Evolutionary conservation across 2,329 filamentous ascomycete species (phyloP), one percentile per base, ranked within the genome.

Genomic region (Graphium sp.): DNA sequence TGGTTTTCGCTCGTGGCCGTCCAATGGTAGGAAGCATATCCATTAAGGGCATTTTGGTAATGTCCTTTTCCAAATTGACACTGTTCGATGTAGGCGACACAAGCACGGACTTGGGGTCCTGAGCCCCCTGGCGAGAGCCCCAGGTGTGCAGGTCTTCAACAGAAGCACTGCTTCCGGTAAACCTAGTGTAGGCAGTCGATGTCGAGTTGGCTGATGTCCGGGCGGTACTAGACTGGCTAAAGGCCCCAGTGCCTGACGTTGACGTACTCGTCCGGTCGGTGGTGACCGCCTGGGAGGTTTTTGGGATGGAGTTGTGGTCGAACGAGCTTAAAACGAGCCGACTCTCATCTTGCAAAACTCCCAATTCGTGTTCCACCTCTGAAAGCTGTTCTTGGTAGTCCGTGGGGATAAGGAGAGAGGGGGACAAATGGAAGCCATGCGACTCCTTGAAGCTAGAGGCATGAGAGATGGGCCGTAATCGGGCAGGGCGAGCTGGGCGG

Each of bases 401-500:
- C 26, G 53, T 48, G 9, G 71, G 69, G 30, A 75, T 70, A 28
- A 75, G 53, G n/a, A 75, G 53, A 4, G 66, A 66, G 0, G 71
- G 70, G 6, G 70, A 74, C 19, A 74, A 46, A 23, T 54, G 58
- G 41, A 73, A 72, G 10, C 62, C 65, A 32, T 72, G 62, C 0
- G 60, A 61, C 42, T 74, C 69, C 38, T 61, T 62, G 43, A 67
- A 72, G 41, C 58, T 69, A 3, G 59, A 63, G 1, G 57, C 54
- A 10, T 56, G 53, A 4, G 68, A 67, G 16, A 49, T 47, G 18
- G 46, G 53, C 28, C 55, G 53, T 22, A 45, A 43, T 31, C 57
- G 52, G 34, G 46, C 36, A 38, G 34, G 17, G 37, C 39, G 20
- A 41, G 31, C 8, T 39, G 39, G 22, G 43, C 43, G 15, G 23